Evolutionary conservation across 257 asterid genomes (phyloP), one percentile per base, ranked within the genome.

Genomic region (Ophiorrhiza pumila): DNA sequence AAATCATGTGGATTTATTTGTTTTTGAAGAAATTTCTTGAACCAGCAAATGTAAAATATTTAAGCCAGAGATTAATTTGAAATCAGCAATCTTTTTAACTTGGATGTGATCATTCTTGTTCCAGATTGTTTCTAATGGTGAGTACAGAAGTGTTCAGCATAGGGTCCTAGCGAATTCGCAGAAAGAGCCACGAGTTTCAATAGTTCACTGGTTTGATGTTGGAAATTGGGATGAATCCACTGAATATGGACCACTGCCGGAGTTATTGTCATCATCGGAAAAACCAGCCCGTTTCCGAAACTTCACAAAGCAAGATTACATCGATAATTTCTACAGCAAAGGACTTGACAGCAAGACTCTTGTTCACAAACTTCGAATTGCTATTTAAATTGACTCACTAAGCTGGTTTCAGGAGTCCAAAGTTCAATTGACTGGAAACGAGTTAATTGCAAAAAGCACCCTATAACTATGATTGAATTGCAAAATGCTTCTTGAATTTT

Each of bases 241-340:
- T 22, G 49, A 63, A 37, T 63, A 63, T 37, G 70, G 37, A 42
- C 70, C 37, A n/a, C 70, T 41, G 45, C 66, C 66, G 7, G 42
- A 34, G 45, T n/a, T n/a, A n/a, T 29, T 61, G 46, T 18, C 34
- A 8, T 32, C 66, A 13, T 37, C 55, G 0, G 70, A 42, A 22
- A 42, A 65, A 65, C 37, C 70, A 65, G 70, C 37, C 4, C 20
- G 20, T 3, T 43, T 4, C 7, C 43, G 34, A 39, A 39, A n/a
- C 69, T 64, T 41, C 50, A 43, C 34, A 23, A 65, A n/a, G 35
- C 56, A 65, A 46, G 46, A 61, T 0, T 61, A 10, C 1, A 4
- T 2, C 1, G 61, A 55, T 9, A 55, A 55, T 1, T 55, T 34
- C 13, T 61, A 61, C 45, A 61, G 66, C 20, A 61, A 61, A 61